Conservation (phyloP, 2,329 filamentous ascomycete genomes). For the Aspergillus candidus region DNA sequence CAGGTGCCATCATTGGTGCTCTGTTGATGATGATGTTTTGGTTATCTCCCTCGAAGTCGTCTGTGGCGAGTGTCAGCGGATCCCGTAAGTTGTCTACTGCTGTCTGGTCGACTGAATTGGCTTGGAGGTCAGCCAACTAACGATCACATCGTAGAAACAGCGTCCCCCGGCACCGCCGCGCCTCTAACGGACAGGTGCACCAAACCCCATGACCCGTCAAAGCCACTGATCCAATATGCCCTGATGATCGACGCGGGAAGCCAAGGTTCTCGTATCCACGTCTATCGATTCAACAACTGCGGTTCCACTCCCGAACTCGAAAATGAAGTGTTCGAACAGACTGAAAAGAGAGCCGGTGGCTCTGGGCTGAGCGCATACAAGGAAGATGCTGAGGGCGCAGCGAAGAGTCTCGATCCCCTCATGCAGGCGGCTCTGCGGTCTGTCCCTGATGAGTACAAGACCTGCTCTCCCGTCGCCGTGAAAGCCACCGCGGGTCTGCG, state of each 20-base stretch:
- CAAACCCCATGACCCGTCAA: constrained; percentile 75
- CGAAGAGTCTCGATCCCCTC: constrained; percentile 79
- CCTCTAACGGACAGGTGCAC: constrained; percentile 68
- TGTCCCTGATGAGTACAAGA: constrained; percentile 81
- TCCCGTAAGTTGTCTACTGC: constrained; percentile 17
- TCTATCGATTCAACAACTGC: constrained; percentile 99
- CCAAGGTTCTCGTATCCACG: constrained; percentile 95
- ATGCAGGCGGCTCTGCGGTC: constrained; percentile 78
- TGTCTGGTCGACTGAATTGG: background rate
- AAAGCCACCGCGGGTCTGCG: constrained; percentile 95
- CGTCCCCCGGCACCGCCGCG: constrained; percentile 22
- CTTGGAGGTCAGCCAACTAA: constrained; percentile 1
- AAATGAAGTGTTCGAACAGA: constrained; percentile 88
- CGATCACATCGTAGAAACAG: constrained; percentile 16
- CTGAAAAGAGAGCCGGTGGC: constrained; percentile 73
- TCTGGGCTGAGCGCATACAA: constrained; percentile 79
- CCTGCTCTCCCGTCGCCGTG: constrained; percentile 92
- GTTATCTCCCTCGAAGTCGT: constrained; percentile 39
- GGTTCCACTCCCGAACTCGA: constrained; percentile 92
- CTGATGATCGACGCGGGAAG: constrained; percentile 98
- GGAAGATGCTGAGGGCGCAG: constrained; percentile 77
- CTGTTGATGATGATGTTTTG: constrained; percentile 54
- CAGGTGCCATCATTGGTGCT: constrained; percentile 54
- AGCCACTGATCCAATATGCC: constrained; percentile 94
- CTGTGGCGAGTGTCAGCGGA: constrained; percentile 16